Conservation (phyloP, 169 alveolate genomes). For the Plasmodium gonderi region DNA sequence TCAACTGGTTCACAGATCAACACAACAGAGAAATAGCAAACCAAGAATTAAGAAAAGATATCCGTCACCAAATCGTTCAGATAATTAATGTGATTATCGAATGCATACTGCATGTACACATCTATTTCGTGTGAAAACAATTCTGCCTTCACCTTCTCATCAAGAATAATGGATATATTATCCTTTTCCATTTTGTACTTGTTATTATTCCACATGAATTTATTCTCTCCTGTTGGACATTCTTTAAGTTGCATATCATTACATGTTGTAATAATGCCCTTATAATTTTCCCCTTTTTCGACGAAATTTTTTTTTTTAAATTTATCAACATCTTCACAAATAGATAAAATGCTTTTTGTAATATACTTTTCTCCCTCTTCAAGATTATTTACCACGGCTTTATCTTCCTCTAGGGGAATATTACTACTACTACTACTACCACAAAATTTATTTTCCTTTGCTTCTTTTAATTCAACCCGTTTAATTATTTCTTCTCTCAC, state of each 20-base stretch:
- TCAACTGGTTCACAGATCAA: background rate
- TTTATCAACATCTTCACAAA: constrained; percentile 15
- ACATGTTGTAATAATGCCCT: background rate
- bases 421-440: too few relatives aligned
- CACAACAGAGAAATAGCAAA: background rate
- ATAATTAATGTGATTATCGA: constrained; percentile 29
- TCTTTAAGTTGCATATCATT: background rate
- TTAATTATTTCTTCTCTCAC: background rate
- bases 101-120: constrained; percentile 12
- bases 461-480: background rate
- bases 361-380: background rate
- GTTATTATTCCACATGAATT: background rate
- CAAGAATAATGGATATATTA: background rate
- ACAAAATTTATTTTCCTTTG: background rate
- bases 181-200: background rate
- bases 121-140: constrained; percentile 17
- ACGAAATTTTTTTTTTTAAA: background rate
- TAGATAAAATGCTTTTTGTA: background rate
- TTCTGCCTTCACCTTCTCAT: constrained; percentile 6
- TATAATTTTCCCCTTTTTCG: background rate
- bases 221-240: background rate
- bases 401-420: background rate
- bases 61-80: constrained; percentile 10
- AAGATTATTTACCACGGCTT: background rate
- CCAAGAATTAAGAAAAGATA: constrained; percentile 8